These are phyloP conservation scores for Aspergillus sp. DNA, from an alignment of 2,329 filamentous ascomycete species.

Conservation along the genomic window DNA sequence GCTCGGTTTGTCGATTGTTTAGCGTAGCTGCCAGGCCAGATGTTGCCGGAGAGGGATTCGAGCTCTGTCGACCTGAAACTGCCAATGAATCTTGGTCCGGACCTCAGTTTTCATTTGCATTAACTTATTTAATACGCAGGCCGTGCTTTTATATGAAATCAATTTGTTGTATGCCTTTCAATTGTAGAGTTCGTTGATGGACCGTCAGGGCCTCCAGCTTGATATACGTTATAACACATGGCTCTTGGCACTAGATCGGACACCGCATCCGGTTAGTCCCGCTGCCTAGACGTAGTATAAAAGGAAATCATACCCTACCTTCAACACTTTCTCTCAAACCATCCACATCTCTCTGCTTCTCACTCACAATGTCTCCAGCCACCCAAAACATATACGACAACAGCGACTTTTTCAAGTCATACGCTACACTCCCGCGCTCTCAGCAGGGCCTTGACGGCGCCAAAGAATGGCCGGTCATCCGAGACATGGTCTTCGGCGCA, in stretches of 20 bases:
- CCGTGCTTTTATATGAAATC: too few species aligned
- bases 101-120: too few species aligned
- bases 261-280: not conserved
- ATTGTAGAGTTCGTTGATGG: too few species aligned
- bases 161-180: too few species aligned
- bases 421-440: slow-evolving; percentile 42
- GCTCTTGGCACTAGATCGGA: not conserved
- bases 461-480: slow-evolving; percentile 47
- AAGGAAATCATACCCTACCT: not conserved
- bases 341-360: not conserved
- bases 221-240: too few species aligned
- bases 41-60: too few species aligned
- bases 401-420: slow-evolving; percentile 43
- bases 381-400: slow-evolving; percentile 38
- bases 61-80: too few species aligned
- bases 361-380: not conserved
- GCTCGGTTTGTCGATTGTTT: not conserved
- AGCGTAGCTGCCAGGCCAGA: not conserved
- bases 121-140: too few species aligned
- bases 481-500: slow-evolving; percentile 34
- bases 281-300: not conserved
- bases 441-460: slow-evolving; percentile 39
- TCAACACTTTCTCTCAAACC: not conserved
- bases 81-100: too few species aligned
- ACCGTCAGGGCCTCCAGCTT: too few species aligned